phyloP scores from a whole-genome alignment of 352 stramenopile genomes.

The Globisporangium solare region DNA sequence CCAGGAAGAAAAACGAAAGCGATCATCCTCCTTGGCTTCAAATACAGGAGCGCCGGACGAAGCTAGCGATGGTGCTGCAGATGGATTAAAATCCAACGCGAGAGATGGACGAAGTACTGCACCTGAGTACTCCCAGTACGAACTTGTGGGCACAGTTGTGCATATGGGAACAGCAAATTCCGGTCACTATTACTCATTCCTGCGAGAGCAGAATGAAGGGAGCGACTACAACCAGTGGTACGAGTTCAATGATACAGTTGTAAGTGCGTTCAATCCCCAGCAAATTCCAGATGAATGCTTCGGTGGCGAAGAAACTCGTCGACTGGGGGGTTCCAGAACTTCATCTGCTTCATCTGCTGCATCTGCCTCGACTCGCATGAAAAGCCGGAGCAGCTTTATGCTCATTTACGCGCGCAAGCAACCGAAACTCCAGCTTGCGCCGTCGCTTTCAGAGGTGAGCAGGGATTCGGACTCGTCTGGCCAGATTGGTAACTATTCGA shows the following conservation, averaged over 20 bases:
- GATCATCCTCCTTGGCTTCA: conserved; percentile 21
- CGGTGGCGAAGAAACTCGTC: conserved; percentile 40
- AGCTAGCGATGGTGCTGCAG: conserved; percentile 2
- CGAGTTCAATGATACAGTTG: conserved; percentile 86
- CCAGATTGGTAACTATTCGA: not conserved
- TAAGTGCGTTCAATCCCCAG: conserved; percentile 66
- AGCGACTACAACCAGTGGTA: conserved; percentile 55
- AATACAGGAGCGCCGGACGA: conserved; percentile 1
- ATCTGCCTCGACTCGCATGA: conserved; percentile 35
- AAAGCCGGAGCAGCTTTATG: conserved; percentile 87
- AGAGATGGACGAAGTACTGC: conserved; percentile 28
- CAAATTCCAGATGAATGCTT: conserved; percentile 77
- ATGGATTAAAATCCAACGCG: conserved; percentile 13
- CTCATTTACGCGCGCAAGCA: conserved; percentile 72
- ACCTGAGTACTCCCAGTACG: conserved; percentile 83
- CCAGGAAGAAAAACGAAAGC: conserved; percentile 56
- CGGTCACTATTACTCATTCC: conserved; percentile 89
- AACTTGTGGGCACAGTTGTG: conserved; percentile 83
- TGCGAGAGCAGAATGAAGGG: conserved; percentile 54
- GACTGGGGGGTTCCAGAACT: not conserved
- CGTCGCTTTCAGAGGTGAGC: not conserved
- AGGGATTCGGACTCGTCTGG: not conserved
- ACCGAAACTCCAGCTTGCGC: conserved; percentile 28
- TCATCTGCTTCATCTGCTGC: conserved; percentile 15
- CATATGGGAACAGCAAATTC: conserved; percentile 86